Evolutionary conservation across 495 filamentous ascomycete species (phyloP).

Genomic region (Niebla homalea): DNA sequence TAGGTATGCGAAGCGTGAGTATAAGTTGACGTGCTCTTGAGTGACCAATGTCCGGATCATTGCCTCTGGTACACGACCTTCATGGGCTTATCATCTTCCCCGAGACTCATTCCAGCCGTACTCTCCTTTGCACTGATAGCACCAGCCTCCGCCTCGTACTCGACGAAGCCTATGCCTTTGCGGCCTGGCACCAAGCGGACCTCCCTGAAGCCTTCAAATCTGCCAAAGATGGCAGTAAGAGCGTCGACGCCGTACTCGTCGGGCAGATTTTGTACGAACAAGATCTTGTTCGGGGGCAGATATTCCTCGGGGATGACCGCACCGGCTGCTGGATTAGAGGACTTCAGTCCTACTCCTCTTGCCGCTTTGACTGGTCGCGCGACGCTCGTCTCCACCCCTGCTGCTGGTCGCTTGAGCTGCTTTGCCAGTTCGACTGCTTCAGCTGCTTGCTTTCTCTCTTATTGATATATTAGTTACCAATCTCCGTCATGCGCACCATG

Average conservation of each 20-base stretch:
- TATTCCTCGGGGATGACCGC: constrained; percentile 91
- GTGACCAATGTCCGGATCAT: constrained; percentile 23
- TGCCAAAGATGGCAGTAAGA: constrained; percentile 67
- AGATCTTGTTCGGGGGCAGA: constrained; percentile 88
- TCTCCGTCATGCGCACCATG: neutral
- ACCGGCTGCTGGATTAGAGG: constrained; percentile 51
- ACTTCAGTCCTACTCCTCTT: constrained; percentile 70
- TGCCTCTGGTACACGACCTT: constrained; percentile 91
- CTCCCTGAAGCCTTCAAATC: constrained; percentile 90
- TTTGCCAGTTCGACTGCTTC: constrained; percentile 73
- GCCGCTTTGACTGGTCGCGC: constrained; percentile 58
- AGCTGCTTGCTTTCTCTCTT: constrained; percentile 84
- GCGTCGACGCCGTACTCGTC: constrained; percentile 72
- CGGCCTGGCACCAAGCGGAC: constrained; percentile 78
- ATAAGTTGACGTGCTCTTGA: no score
- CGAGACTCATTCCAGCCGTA: constrained; percentile 78
- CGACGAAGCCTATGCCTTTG: constrained; percentile 87
- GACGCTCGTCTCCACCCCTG: constrained; percentile 33
- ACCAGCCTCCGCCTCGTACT: constrained; percentile 81
- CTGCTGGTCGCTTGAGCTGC: constrained; percentile 61
- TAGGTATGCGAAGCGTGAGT: no score
- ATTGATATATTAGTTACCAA: neutral
- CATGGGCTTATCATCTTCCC: constrained; percentile 50
- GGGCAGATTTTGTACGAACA: constrained; percentile 91
- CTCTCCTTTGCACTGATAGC: constrained; percentile 94